Evolutionary conservation across 2,329 filamentous ascomycete species (phyloP), one percentile per base, ranked within the genome.

Genomic region (Sclerotinia borealis): DNA sequence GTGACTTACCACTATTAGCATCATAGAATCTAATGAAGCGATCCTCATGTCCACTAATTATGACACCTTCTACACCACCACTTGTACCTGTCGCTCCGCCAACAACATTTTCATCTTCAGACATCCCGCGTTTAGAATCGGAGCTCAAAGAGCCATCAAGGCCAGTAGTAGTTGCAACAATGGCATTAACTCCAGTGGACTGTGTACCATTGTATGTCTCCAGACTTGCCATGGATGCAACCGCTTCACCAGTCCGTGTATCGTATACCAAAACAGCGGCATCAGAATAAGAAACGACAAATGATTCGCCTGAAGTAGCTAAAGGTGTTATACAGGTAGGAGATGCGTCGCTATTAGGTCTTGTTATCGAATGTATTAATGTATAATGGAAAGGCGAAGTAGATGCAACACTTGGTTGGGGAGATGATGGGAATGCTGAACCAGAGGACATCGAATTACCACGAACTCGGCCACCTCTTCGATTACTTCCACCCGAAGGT

Each of bases 41-140:
- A 78, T 99, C 95, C 79, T 99, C 95, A 74, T 99, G 93, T 68
- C 95, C 95, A 66, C 91, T 96, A 68, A 99, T 97, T 64, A 99
- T 90, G 27, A 96, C 91, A 15, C 95, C 95, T 76, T 97, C 93
- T 0, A 96, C 87, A 39, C 90, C 90, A 63, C 89, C 91, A 41
- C 82, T 80, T 29, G 91, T 90, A 13, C 85, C 85, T 0, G 95
- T 98, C 7, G 93, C 92, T 1, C 92, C 92, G 49, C 89, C 89
- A 1, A 90, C 84, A 13, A 84, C 81, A 67, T 96, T 91, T 63
- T 96, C 91, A 37, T 92, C 90, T 62, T 88, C 83, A 3, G 80
- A 79, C 49, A 89, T 77, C 13, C 83, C 82, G 37, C 85, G 81
- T 67, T 85, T 84, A 43, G 86, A 81, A 69, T 92, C 89, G 48